phyloP scores from a whole-genome alignment of 2,329 filamentous ascomycete species.

The Beauveria australis region DNA sequence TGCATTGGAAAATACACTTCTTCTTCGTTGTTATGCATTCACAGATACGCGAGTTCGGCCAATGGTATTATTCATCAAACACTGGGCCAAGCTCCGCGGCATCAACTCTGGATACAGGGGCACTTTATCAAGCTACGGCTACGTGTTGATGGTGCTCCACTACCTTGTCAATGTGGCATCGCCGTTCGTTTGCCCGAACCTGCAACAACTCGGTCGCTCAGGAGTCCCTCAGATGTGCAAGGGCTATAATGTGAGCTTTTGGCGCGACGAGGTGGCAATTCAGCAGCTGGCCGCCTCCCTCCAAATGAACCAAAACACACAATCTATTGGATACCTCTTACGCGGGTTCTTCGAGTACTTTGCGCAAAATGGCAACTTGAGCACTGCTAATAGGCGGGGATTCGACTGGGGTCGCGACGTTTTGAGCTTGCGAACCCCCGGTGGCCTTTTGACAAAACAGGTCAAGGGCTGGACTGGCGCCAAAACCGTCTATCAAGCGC shows the following conservation, averaged over 20 bases:
- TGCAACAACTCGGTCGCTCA: constrained; percentile 52
- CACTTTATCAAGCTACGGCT: constrained; percentile 83
- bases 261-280: constrained; percentile 67
- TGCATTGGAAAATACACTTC: constrained; percentile 72
- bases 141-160: constrained; percentile 85
- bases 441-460: constrained; percentile 64
- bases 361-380: constrained; percentile 51
- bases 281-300: constrained; percentile 47
- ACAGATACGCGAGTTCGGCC: constrained; percentile 70
- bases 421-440: constrained; percentile 63
- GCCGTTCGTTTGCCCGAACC: constrained; percentile 77
- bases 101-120: constrained; percentile 85
- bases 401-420: constrained; percentile 80
- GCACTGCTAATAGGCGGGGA: constrained; percentile 39
- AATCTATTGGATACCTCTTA: constrained; percentile 63
- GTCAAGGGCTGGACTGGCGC: constrained; percentile 84
- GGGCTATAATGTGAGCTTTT: constrained; percentile 68
- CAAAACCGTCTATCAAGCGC: constrained; percentile 55
- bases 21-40: constrained; percentile 75
- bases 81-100: constrained; percentile 77
- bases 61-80: constrained; percentile 79
- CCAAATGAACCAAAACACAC: constrained; percentile 57
- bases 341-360: constrained; percentile 87
- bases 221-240: constrained; percentile 36
- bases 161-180: constrained; percentile 76